A percentile compares a stretch with the other conserved stretches of the same genome.
Evolutionary conservation across 2,329 filamentous ascomycete genomes (phyloP).

Genomic region (Colletotrichum phormii): DNA sequence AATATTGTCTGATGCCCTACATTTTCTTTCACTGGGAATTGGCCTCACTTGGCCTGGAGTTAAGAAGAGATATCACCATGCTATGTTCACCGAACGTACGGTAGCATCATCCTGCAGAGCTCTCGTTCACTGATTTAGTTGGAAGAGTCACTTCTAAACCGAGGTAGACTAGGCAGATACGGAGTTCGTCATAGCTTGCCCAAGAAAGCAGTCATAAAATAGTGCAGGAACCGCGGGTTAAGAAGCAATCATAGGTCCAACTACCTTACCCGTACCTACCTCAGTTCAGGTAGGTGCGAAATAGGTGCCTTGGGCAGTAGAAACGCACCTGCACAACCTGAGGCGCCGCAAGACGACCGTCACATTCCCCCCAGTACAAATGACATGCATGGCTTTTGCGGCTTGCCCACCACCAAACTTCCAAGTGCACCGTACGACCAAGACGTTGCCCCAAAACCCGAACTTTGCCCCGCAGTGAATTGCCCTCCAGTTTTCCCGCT

Average conservation of each 20-base stretch:
- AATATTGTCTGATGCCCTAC: background rate
- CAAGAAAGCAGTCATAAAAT: background rate
- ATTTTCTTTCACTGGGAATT: background rate
- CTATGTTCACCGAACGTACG: background rate
- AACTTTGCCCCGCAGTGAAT: conserved; percentile 32
- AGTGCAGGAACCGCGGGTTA: background rate
- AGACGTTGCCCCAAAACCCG: background rate
- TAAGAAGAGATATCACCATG: background rate
- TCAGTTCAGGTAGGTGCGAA: background rate
- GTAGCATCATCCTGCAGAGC: background rate
- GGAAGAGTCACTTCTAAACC: background rate
- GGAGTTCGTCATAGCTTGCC: background rate
- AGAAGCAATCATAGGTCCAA: background rate
- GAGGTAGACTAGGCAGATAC: background rate
- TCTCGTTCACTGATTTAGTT: background rate
- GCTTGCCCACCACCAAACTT: background rate
- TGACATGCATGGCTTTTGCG: background rate
- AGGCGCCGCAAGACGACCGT: background rate
- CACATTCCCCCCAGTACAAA: background rate
- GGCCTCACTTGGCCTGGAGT: background rate
- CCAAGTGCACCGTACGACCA: conserved; percentile 4
- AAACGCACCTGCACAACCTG: background rate
- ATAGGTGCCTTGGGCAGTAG: background rate
- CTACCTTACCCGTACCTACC: too few species aligned
- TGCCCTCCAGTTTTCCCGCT: conserved; percentile 4